A percentile compares a stretch with the other conserved stretches of the same genome.
phyloP scores from a whole-genome alignment of 257 asterid genomes.

The Petunia axillaris region DNA sequence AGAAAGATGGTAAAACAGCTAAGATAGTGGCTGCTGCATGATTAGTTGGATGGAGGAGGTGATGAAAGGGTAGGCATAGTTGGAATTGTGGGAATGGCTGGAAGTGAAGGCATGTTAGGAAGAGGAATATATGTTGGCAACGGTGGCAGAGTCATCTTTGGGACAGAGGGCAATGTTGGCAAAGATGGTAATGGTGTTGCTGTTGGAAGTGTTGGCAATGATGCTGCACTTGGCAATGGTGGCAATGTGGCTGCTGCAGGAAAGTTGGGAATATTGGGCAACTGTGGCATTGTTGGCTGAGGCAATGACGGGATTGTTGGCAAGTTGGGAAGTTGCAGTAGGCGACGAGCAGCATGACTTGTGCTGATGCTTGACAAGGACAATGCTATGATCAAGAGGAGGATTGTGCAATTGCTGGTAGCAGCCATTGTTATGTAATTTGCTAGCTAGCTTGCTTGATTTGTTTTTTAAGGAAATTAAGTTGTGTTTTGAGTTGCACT shows the following conservation, averaged over 20 bases:
- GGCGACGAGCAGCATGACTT: too few species aligned
- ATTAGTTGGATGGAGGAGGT: constrained; percentile 24
- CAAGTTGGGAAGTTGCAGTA: too few species aligned
- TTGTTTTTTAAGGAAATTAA: background rate
- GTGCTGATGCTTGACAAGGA: background rate
- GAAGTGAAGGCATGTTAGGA: background rate
- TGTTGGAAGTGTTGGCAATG: background rate
- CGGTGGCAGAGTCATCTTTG: constrained; percentile 6
- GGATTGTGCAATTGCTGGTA: background rate
- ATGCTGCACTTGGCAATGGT: background rate
- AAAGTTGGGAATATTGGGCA: background rate
- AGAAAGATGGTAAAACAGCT: background rate
- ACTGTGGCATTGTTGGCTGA: too few species aligned
- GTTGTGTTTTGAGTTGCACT: too few species aligned
- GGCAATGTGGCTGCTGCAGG: constrained; percentile 19
- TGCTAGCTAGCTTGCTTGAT: background rate
- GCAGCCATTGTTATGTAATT: constrained; percentile 17
- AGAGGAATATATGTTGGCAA: background rate
- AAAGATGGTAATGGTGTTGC: background rate
- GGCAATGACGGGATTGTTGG: too few species aligned
- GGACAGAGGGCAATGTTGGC: constrained; percentile 2
- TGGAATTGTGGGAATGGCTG: background rate
- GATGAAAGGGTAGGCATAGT: background rate
- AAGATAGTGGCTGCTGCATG: background rate
- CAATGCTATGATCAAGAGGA: background rate